Evolutionary conservation across 2,329 filamentous ascomycete genomes (phyloP), one percentile per base, ranked within the genome.

Genomic region (Phaeosphaeria sp.): DNA sequence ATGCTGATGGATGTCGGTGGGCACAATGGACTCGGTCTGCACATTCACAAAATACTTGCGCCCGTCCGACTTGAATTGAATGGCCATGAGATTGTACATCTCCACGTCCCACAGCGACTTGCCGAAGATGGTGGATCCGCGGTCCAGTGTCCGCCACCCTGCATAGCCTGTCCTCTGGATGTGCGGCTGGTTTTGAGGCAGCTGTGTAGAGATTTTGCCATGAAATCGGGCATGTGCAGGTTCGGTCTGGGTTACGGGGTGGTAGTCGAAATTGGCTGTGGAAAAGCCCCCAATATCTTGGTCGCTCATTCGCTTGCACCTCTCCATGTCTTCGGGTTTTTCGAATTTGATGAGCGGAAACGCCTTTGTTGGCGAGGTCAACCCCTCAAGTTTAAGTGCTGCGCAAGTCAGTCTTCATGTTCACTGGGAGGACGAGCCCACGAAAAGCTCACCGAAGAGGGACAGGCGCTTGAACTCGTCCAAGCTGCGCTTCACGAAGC

Each of bases 1-100:
- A 77, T 99, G 95, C 76, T 99, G 95, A 77, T 98, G 95, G 62
- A 99, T 83, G 76, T 99, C 95, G n/a, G 93, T 94, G 11, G 92
- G 91, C 48, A 97, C 91, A 54, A 99, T 89, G 1, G 91, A 91
- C 73, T 99, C 94, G 2, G 93, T 97, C 81, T 98, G 95, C 17
- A 99, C 82, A 77, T 99, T 99, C 71, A 99, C 87, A 56, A 97
- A 92, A 81, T 98, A 99, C 69, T 91, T 90, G 58, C 95, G 85
- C 17, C 93, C 93, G 73, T 98, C 95, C 2, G 91, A 94, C 76
- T 93, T 95, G 68, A 99, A 84, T 15, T 93, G 89, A 71, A 99
- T 79, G 0, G 92, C 94, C 10, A 99, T 88, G 78, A 93, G 97
- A 13, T 85, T 81, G 79, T 96, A 98, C 2, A 91, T 89, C 71